These are phyloP conservation scores for Hericium coralloides DNA, from an alignment of 768 basidiomycete species.

Conservation along the genomic window DNA sequence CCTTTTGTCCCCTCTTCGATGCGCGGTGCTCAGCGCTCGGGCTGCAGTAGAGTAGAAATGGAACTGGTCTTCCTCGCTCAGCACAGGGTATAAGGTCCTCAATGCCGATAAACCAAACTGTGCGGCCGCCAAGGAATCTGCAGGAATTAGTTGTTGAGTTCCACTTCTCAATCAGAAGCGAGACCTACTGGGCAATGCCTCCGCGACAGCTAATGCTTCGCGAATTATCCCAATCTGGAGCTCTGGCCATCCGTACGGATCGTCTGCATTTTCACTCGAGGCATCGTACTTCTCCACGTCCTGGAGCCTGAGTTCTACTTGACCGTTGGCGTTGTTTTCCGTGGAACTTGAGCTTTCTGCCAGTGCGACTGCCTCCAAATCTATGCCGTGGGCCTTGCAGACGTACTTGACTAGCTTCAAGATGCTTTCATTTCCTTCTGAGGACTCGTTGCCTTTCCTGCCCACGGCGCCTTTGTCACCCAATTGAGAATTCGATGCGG, in stretches of 20 bases:
- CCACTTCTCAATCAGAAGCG: neutral
- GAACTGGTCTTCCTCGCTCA: constrained; percentile 71
- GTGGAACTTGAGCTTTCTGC: constrained; percentile 14
- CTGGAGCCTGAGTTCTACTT: constrained; percentile 15
- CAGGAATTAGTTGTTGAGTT: constrained; percentile 1
- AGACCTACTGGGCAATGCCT: constrained; percentile 75
- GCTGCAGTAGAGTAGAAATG: constrained; percentile 66
- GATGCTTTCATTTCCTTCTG: constrained; percentile 78
- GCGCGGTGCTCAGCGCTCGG: constrained; percentile 64
- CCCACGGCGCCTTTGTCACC: constrained; percentile 50
- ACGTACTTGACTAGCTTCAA: constrained; percentile 64
- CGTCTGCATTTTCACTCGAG: constrained; percentile 31
- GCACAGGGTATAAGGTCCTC: constrained; percentile 56
- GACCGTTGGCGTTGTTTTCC: constrained; percentile 1
- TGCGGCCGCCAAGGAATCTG: constrained; percentile 80
- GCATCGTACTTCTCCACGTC: constrained; percentile 19
- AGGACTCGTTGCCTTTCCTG: constrained; percentile 62
- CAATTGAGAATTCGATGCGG: neutral
- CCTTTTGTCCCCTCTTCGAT: constrained; percentile 66
- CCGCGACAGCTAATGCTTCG: constrained; percentile 86
- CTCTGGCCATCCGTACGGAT: constrained; percentile 87
- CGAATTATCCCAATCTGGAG: constrained; percentile 89
- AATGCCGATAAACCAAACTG: constrained; percentile 87
- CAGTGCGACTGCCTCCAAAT: constrained; percentile 63
- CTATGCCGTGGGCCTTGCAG: constrained; percentile 73